Base-by-base conservation (phyloP, 257 asterid genomes). In the Fraxinus cuspidata region DNA sequence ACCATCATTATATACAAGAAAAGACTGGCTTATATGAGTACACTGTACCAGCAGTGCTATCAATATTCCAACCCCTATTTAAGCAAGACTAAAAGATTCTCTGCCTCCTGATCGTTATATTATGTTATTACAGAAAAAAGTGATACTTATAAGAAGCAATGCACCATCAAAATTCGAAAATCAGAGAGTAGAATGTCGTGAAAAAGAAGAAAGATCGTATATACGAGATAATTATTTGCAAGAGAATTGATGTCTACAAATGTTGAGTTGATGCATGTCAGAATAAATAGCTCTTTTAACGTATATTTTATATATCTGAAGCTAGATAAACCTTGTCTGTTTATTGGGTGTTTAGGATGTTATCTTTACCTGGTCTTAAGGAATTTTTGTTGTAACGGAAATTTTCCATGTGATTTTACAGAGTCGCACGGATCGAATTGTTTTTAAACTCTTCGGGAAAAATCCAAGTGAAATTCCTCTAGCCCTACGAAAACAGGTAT, bases 391-490 rank as follows among this genome's bases (percentile, higher is more conserved):
- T 44, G 18, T 80, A 37, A 75, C 34, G 31, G 18, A 27, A 68
- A 56, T n/a, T 63, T 75, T 34, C 75, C 78, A 15, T 42, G 64
- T 71, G 71, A 80, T 81, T 70, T 77, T 80, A 81, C 94, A 93
- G 98, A 87, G 85, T 71, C 93, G 93, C 69, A 93, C 98, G 0
- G 96, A 93, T 81, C 90, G 96, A 65, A 93, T 93, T 80, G 97
- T 93, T 70, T 90, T 93, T 78, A 93, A 93, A 78, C 96, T 93
- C 72, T 93, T 91, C 23, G 98, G 97, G 29, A 93, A 93, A 86
- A 93, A 84, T 80, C 98, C 98, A 37, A 89, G 88, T 77, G 94
- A 90, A 74, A 84, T 89, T 53, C 97, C 98, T 83, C 85, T 83
- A 75, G 84, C 27, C 74, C 79, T 94, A 76, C 90, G 97, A 70